These are phyloP conservation scores for Tulasnella sp. DNA, from an alignment of 768 basidiomycete species.

Conservation along the genomic window DNA sequence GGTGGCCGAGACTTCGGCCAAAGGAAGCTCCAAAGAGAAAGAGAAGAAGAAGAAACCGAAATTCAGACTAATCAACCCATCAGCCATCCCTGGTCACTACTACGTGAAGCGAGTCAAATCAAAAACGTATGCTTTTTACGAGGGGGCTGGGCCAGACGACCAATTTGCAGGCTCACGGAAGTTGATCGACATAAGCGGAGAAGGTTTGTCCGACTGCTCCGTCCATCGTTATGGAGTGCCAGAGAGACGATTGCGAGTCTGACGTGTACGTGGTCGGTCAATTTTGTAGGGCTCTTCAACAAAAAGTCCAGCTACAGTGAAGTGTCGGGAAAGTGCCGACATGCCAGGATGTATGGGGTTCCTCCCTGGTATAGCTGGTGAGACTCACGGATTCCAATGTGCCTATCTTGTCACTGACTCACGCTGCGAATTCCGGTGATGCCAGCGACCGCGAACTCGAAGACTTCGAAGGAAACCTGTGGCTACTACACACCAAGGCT, in stretches of 20 bases:
- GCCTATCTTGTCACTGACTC: too few relatives aligned
- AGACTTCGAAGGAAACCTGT: not conserved
- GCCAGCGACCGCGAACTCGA: not conserved
- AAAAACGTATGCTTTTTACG: not conserved
- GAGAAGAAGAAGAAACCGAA: not conserved
- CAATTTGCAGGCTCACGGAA: not conserved
- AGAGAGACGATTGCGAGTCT: not conserved
- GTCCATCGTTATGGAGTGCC: not conserved
- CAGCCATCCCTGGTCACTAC: not conserved
- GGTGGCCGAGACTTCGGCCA: not conserved
- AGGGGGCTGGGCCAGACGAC: not conserved
- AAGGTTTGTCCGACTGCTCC: not conserved
- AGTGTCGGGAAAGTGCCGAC: not conserved
- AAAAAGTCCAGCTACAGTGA: not conserved
- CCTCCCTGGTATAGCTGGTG: slow-evolving; percentile 1
- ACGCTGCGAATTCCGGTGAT: too few relatives aligned
- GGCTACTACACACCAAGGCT: not conserved
- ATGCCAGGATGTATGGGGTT: not conserved
- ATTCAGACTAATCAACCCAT: not conserved
- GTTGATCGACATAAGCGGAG: not conserved
- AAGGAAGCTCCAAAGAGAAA: not conserved
- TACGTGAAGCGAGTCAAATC: not conserved
- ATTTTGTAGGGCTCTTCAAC: not conserved
- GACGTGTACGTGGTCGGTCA: not conserved
- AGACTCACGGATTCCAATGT: not conserved